phyloP scores from a whole-genome alignment of 495 filamentous ascomycete genomes.

The Friedmanniomyces simplex region DNA sequence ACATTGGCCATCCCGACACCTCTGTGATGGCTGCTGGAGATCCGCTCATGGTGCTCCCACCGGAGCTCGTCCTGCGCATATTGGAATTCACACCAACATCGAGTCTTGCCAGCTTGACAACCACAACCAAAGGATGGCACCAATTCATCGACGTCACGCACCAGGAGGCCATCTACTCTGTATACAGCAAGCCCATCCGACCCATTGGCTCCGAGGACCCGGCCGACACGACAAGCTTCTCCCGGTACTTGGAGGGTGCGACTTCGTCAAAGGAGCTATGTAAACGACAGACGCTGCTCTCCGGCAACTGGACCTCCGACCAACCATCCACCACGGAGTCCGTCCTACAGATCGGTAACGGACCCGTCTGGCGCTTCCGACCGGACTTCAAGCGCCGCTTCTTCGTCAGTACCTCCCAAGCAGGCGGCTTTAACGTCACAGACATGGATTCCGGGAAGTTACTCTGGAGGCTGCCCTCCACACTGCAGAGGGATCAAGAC shows the following conservation, averaged over 20 bases:
- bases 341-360: constrained; percentile 2
- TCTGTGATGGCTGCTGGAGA: neutral
- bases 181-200: neutral
- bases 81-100: constrained; percentile 10
- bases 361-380: constrained; percentile 16
- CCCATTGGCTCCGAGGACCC: constrained; percentile 5
- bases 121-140: constrained; percentile 10
- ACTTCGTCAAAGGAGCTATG: constrained; percentile 16
- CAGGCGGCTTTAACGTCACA: constrained; percentile 16
- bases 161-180: constrained; percentile 16
- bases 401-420: constrained; percentile 10
- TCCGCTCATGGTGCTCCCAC: constrained; percentile 5
- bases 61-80: constrained; percentile 16
- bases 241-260: constrained; percentile 9
- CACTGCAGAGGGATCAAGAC: neutral
- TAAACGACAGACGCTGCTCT: constrained; percentile 13
- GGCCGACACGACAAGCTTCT: constrained; percentile 1
- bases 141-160: constrained; percentile 16
- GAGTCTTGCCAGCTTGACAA: constrained; percentile 3
- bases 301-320: constrained; percentile 8
- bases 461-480: constrained; percentile 13
- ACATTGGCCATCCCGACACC: too few relatives aligned
- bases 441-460: constrained; percentile 17
- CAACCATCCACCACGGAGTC: constrained; percentile 8
- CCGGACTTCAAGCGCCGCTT: constrained; percentile 20